Base-by-base conservation (phyloP, 2,329 filamentous ascomycete genomes). In the Bertia moriformis region DNA sequence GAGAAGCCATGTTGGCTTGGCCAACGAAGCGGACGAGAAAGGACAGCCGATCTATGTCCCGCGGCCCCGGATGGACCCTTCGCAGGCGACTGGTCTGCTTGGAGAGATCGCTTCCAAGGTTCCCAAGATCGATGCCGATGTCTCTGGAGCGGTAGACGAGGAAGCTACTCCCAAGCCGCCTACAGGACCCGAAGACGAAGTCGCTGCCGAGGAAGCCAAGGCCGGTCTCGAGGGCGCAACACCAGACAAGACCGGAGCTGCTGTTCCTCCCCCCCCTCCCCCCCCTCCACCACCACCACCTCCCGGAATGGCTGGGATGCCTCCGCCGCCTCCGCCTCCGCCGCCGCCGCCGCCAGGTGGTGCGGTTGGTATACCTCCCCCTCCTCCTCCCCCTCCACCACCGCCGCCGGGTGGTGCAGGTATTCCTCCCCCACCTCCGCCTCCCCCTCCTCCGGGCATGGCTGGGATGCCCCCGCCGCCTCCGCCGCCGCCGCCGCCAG, bases 71-170 rank as follows among this genome's bases (percentile, higher is more conserved):
- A 38, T 39, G 22, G 17, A 19, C 14, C 64, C 36, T 64, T 73
- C 51, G 66, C 69, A 40, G 66, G 66, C 48, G 67, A 67, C 37
- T 57, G 81, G 46, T 56, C 78, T 41, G 63, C 66, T 35, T 76
- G 46, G 49, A 41, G 57, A 82, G 51, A 69, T 82, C 46, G 63
- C 67, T 24, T 65, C 69, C 10, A 79, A 73, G 51, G 66, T 78
- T 42, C 66, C 67, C 45, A 60, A 60, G 32, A 60, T 65, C 38
- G 70, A 71, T 48, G 71, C 65, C 14, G 69, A 67, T 43, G 69
- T 72, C 42, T 68, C 67, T 33, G 64, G 67, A 44, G 63, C 60
- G n/a, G n/a, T n/a, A n/a, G 24, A 29, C n/a, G 24, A 10, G 10
- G 24, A 29, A 29, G 24, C 24, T n/a, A 29, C 10, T 29, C 10